Evolutionary conservation across 768 basidiomycete genomes (phyloP), one percentile per base, ranked within the genome.

Genomic region (Paxillus rubicundulus): DNA sequence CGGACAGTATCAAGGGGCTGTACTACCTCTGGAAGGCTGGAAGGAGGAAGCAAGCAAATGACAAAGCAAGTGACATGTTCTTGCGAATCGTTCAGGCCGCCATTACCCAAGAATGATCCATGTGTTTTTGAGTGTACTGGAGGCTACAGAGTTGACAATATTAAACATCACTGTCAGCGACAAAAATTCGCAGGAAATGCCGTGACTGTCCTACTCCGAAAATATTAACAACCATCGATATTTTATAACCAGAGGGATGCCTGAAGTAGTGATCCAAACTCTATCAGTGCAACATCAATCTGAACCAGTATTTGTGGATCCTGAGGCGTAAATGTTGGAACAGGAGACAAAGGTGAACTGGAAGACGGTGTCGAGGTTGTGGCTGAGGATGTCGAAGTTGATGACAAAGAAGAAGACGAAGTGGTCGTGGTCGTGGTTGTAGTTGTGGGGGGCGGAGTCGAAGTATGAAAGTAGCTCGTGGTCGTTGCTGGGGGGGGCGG

Each of bases 21-120:
- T 86, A 81, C 64, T 71, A 65, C 27, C 74, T 87, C 18, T 87
- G 87, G 86, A 79, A 70, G 61, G 60, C 74, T 9, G 69, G 74
- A 27, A 70, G 66, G 44, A 58, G 52, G 46, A 63, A 51, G 17
- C 53, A 55, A 27, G 37, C 46, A 0, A 60, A 54, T 9, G 63
- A 57, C 21, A 62, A 61, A 18, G 66, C 62, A 33, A 65, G 53
- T 24, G 61, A 49, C n/a, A 40, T 49, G 39, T 75, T 75, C 59
- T 52, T 75, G 48, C 62, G 58, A 45, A 63, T 70, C 45, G 74
- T 75, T 41, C 68, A 53, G 50, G 60, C 65, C 5, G 71, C 70
- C 17, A 52, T 70, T 49, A 36, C 50, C 7, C 42, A 50, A 30
- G 53, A 68, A 49, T 60, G 51, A 50, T 39, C 39, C 41, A 27